A percentile compares a stretch with the other conserved stretches of the same genome.
Evolutionary conservation across 2,329 filamentous ascomycete species (phyloP).

Genomic region (Neonectria punicea): DNA sequence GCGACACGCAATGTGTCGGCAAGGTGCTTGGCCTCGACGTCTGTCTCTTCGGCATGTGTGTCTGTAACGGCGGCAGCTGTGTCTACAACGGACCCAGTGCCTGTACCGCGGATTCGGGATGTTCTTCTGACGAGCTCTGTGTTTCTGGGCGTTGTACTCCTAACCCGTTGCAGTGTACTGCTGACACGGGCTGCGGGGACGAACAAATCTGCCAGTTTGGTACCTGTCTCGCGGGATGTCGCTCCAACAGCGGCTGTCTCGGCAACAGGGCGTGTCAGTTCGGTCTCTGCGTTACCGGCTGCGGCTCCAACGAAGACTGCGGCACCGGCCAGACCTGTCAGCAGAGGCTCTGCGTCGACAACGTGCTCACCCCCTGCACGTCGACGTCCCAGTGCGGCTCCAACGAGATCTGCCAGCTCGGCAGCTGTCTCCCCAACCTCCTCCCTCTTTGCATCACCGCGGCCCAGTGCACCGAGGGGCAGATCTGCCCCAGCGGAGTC

Average conservation of each 20-base stretch:
- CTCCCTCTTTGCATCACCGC: conserved; percentile 14
- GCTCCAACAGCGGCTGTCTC: conserved; percentile 11
- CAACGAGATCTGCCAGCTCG: conserved; percentile 17
- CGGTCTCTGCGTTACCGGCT: conserved; percentile 5
- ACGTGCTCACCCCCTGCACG: not conserved
- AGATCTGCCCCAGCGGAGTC: conserved; percentile 16
- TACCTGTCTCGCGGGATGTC: conserved; percentile 16
- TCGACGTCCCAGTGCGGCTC: conserved; percentile 3
- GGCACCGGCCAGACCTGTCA: conserved; percentile 1
- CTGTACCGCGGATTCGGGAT: not conserved
- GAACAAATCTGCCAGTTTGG: conserved; percentile 23
- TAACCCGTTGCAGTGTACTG: conserved; percentile 4
- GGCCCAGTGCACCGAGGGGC: conserved; percentile 7
- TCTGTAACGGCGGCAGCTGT: conserved; percentile 10
- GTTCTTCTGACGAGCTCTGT: not conserved
- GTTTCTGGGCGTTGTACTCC: conserved; percentile 3
- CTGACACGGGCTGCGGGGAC: conserved; percentile 3
- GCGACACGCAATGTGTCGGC: conserved; percentile 6
- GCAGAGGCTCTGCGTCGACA: conserved; percentile 2
- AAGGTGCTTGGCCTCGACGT: conserved; percentile 2
- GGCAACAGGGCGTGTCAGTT: conserved; percentile 12
- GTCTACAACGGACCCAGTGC: conserved; percentile 17
- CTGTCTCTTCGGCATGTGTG: conserved; percentile 18
- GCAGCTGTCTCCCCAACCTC: conserved; percentile 11
- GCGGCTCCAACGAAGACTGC: not conserved